Conservation (phyloP, 2,329 filamentous ascomycete genomes). For the Mycogone perniciosa region DNA sequence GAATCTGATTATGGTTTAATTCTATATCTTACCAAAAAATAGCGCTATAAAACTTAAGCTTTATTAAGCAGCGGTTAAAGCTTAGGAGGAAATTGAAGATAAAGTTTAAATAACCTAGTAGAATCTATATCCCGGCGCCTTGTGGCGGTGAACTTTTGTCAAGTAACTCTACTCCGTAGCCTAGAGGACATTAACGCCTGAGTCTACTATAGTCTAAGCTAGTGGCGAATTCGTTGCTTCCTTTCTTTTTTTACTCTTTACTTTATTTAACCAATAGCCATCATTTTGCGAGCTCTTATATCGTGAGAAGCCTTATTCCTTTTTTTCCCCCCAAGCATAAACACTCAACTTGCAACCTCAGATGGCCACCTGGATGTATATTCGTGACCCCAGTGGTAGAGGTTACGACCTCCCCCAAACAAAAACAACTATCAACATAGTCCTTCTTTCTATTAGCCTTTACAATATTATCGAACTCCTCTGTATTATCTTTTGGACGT, state of each 20-base stretch:
- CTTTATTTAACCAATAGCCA: neutral
- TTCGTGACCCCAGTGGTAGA: neutral
- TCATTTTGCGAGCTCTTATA: neutral
- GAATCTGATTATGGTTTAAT: neutral
- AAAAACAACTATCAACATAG: constrained; percentile 18
- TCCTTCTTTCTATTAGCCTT: constrained; percentile 26
- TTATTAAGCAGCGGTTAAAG: neutral
- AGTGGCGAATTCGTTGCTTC: neutral
- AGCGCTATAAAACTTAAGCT: neutral
- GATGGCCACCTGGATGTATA: neutral
- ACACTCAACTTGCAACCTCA: neutral
- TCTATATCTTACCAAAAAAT: neutral
- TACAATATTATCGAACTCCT: constrained; percentile 32
- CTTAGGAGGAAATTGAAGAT: neutral
- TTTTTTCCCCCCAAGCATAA: neutral
- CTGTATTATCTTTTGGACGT: constrained; percentile 30
- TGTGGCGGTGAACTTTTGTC: neutral
- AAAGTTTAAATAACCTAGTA: neutral
- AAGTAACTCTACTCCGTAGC: neutral
- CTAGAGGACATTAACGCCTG: neutral
- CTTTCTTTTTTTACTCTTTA: neutral
- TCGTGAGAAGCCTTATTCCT: neutral
- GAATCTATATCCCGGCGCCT: neutral
- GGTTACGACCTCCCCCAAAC: neutral
- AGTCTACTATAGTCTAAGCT: neutral